Conservation (phyloP, 345 rosid species). For the Trapa bicornis region DNA sequence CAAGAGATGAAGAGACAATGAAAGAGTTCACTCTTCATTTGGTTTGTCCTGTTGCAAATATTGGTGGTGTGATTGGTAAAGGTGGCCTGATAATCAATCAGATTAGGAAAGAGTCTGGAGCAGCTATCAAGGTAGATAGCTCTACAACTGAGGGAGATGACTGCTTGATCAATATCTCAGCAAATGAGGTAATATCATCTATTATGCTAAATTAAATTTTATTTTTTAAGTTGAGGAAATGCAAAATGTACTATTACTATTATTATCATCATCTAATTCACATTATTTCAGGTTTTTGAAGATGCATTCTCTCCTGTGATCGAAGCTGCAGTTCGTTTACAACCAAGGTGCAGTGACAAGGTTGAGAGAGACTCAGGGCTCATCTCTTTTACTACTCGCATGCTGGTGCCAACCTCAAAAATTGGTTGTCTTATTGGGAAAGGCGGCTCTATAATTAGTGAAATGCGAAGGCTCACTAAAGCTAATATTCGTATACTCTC, state of each 20-base stretch:
- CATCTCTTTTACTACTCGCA: constrained; percentile 74
- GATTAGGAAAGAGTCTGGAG: constrained; percentile 84
- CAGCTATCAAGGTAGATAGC: constrained; percentile 83
- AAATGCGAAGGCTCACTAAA: constrained; percentile 78
- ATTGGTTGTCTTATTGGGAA: constrained; percentile 97
- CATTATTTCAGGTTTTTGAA: constrained; percentile 50
- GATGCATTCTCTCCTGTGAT: constrained; percentile 73
- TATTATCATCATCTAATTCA: background rate
- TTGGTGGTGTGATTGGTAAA: constrained; percentile 91
- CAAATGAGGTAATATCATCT: constrained; percentile 56
- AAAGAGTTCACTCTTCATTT: constrained; percentile 71
- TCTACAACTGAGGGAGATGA: constrained; percentile 73
- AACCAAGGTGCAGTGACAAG: constrained; percentile 88
- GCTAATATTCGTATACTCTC: constrained; percentile 86
- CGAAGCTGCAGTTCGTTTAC: constrained; percentile 84
- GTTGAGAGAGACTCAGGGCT: constrained; percentile 92
- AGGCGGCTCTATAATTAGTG: constrained; percentile 82
- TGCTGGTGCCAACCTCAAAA: constrained; percentile 79
- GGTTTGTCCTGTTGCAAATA: constrained; percentile 67
- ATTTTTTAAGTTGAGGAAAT: background rate
- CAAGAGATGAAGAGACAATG: constrained; percentile 63
- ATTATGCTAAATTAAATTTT: background rate
- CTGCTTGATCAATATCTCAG: constrained; percentile 71
- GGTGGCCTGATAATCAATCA: constrained; percentile 87
- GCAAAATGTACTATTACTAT: background rate